A percentile compares a stretch with the other conserved stretches of the same genome.
These are phyloP conservation scores for Kazachstania sp. DNA, from an alignment of 1,139 yeast genomes.

Conservation along the genomic window DNA sequence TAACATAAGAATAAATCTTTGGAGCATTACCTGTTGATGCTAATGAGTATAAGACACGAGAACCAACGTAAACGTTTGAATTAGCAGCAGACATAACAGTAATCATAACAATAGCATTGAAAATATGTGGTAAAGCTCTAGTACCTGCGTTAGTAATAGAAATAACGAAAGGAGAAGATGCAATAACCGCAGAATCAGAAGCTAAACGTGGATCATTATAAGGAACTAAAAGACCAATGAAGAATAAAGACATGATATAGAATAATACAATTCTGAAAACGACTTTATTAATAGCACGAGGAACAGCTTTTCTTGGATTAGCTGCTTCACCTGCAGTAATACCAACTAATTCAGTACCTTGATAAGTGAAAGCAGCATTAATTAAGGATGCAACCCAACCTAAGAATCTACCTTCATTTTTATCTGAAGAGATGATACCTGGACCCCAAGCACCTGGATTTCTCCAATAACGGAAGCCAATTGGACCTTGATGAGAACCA, in stretches of 20 bases:
- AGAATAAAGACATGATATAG: conserved; percentile 58
- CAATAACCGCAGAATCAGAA: conserved; percentile 35
- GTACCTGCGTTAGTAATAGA: conserved; percentile 66
- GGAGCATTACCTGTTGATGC: conserved; percentile 62
- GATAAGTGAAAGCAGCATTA: conserved; percentile 69
- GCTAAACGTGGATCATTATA: conserved; percentile 44
- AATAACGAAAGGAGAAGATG: conserved; percentile 71
- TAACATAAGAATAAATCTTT: conserved; percentile 45
- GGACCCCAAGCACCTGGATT: conserved; percentile 50
- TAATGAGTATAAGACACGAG: conserved; percentile 65
- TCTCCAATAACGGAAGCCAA: conserved; percentile 70
- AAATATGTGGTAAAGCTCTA: conserved; percentile 55
- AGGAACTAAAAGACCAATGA: conserved; percentile 68
- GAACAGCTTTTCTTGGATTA: conserved; percentile 69
- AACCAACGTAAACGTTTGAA: conserved; percentile 70
- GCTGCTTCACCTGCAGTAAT: conserved; percentile 74
- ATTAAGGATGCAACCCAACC: conserved; percentile 56
- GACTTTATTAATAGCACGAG: conserved; percentile 69
- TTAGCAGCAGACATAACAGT: conserved; percentile 75
- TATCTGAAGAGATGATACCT: conserved; percentile 40
- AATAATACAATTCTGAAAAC: conserved; percentile 69
- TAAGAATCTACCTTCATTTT: conserved; percentile 45
- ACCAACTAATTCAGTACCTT: conserved; percentile 69
- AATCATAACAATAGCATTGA: conserved; percentile 64
- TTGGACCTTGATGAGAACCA: conserved; percentile 58